Percentiles rank a stretch among this genome's conserved stretches.
These are phyloP conservation scores for Calonectria pseudoturangicola DNA, from an alignment of 2,329 filamentous ascomycete species.

Conservation along the genomic window DNA sequence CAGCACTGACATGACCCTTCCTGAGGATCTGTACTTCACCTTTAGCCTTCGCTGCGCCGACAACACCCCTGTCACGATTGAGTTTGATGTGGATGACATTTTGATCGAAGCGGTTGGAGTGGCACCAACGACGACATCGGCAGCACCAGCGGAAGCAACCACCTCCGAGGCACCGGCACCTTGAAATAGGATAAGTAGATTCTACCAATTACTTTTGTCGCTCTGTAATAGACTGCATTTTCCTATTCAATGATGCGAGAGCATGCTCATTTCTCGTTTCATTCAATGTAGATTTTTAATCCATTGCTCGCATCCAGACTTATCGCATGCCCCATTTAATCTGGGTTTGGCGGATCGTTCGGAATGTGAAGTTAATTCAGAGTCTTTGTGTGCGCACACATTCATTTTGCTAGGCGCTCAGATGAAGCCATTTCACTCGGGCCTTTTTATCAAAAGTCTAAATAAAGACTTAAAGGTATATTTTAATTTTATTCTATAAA, in stretches of 20 bases:
- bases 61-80: conserved; percentile 2
- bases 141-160: not conserved
- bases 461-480: too few species aligned
- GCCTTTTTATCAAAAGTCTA: too few species aligned
- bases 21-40: conserved; percentile 7
- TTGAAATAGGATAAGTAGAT: not conserved
- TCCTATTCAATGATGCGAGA: too few species aligned
- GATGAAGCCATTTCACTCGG: too few species aligned
- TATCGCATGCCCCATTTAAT: not conserved
- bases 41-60: conserved; percentile 35
- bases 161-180: not conserved
- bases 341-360: not conserved
- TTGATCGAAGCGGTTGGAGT: conserved; percentile 3
- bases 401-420: too few species aligned
- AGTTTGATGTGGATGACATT: conserved; percentile 38
- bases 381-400: too few species aligned
- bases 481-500: too few species aligned
- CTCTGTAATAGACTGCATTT: not conserved
- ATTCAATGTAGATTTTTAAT: not conserved
- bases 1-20: not conserved
- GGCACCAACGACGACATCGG: conserved; percentile 5
- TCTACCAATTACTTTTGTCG: not conserved
- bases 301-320: not conserved
- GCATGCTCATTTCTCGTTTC: not conserved
- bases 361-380: too few species aligned